phyloP scores from a whole-genome alignment of 495 filamentous ascomycete genomes.

The Podospora comata region DNA sequence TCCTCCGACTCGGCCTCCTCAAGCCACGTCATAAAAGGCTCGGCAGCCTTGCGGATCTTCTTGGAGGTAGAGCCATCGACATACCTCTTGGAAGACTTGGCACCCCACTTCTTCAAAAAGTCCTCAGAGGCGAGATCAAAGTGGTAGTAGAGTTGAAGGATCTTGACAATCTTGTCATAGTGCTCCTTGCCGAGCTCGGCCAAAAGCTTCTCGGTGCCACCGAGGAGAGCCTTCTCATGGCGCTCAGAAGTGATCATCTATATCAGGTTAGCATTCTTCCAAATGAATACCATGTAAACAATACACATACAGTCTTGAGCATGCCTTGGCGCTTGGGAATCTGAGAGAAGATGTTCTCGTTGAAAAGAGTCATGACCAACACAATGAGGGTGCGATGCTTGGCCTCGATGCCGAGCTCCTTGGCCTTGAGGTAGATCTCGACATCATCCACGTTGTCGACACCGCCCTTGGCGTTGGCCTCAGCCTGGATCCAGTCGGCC shows the following conservation, averaged over 20 bases:
- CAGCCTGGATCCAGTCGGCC: conserved; percentile 83
- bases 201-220: conserved; percentile 90
- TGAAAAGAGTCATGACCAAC: conserved; percentile 89
- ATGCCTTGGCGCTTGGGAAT: conserved; percentile 75
- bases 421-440: conserved; percentile 91
- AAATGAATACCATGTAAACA: neutral
- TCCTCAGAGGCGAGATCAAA: conserved; percentile 84
- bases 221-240: conserved; percentile 96
- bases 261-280: conserved; percentile 33
- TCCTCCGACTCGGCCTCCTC: conserved; percentile 81
- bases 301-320: conserved; percentile 70
- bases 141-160: conserved; percentile 83
- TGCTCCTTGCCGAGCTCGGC: conserved; percentile 64
- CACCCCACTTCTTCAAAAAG: conserved; percentile 83
- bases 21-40: conserved; percentile 92
- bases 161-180: conserved; percentile 72
- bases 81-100: conserved; percentile 96
- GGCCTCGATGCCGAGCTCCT: conserved; percentile 88
- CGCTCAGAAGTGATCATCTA: conserved; percentile 83
- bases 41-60: conserved; percentile 92
- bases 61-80: conserved; percentile 85
- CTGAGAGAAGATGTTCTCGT: conserved; percentile 79
- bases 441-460: conserved; percentile 76
- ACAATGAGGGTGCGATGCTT: conserved; percentile 94
- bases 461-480: conserved; percentile 67